Evolutionary conservation across 352 stramenopile genomes (phyloP).

Genomic region (Phytophthora fragariae): DNA sequence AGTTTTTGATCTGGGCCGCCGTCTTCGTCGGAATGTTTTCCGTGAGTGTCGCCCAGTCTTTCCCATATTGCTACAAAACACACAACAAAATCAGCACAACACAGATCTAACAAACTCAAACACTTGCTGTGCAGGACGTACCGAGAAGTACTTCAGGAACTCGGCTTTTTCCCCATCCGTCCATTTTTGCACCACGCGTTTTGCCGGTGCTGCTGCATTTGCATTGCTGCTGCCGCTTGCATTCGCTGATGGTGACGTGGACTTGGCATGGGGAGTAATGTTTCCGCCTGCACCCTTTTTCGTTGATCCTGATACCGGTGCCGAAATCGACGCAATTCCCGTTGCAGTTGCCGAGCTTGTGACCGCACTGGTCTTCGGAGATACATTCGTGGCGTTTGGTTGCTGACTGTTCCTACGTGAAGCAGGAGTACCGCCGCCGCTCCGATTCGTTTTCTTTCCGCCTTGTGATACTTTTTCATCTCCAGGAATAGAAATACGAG

Average conservation of each 20-base stretch:
- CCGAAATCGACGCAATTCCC: slow-evolving; percentile 7
- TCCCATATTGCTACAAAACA: slow-evolving; percentile 72
- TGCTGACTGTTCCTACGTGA: slow-evolving; percentile 44
- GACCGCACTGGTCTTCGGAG: slow-evolving; percentile 20
- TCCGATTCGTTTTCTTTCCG: slow-evolving; percentile 56
- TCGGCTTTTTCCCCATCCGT: slow-evolving; percentile 89
- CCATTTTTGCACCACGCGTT: slow-evolving; percentile 92
- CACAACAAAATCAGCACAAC: slow-evolving; percentile 13
- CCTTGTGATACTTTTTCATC: slow-evolving; percentile 51
- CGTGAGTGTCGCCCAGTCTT: slow-evolving; percentile 89
- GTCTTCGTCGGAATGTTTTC: slow-evolving; percentile 92
- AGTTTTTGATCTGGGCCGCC: slow-evolving; percentile 92
- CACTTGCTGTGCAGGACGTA: slow-evolving; percentile 34
- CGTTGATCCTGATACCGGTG: slow-evolving; percentile 6
- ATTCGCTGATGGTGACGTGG: slow-evolving; percentile 34
- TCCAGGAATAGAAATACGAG: slow-evolving; percentile 40
- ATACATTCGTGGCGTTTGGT: slow-evolving; percentile 17
- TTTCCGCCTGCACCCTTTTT: slow-evolving; percentile 25
- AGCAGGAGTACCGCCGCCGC: slow-evolving; percentile 34
- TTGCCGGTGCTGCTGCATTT: slow-evolving; percentile 45
- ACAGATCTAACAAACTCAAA: not conserved
- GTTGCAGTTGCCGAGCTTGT: slow-evolving; percentile 1
- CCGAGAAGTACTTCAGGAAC: slow-evolving; percentile 91
- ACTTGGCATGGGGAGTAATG: slow-evolving; percentile 20
- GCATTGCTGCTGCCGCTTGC: slow-evolving; percentile 15